phyloP scores from a whole-genome alignment of 2,329 filamentous ascomycete species.

The Aspergillus brunneoviolaceus region DNA sequence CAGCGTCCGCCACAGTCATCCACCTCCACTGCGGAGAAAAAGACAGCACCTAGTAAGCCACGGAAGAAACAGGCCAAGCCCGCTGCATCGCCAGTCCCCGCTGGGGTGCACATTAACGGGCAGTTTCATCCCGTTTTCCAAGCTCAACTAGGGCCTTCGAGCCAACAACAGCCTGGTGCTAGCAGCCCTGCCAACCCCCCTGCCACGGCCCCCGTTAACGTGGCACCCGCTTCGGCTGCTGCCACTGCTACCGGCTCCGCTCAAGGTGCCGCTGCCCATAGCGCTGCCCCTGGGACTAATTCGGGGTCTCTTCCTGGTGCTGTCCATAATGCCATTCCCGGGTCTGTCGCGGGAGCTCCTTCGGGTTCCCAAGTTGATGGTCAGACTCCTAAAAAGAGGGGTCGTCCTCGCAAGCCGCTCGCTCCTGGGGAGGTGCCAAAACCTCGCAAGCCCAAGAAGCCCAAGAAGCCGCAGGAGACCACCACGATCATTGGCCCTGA shows the following conservation, averaged over 20 bases:
- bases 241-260: background rate
- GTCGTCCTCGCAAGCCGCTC: constrained; percentile 31
- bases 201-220: background rate
- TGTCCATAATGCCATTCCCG: background rate
- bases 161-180: background rate
- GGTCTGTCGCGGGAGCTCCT: constrained; percentile 1
- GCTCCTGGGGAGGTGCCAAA: constrained; percentile 19
- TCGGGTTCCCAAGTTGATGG: constrained; percentile 3
- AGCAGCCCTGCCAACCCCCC: background rate
- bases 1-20: constrained; percentile 16
- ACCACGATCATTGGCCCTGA: constrained; percentile 18
- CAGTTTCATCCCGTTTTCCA: constrained; percentile 1
- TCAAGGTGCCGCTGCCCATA: background rate
- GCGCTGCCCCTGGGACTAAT: background rate
- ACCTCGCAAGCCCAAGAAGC: constrained; percentile 18
- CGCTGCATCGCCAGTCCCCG: constrained; percentile 8
- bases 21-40: constrained; percentile 16
- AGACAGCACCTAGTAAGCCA: constrained; percentile 10
- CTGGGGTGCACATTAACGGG: constrained; percentile 16
- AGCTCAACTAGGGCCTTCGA: constrained; percentile 4
- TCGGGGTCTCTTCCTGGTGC: background rate
- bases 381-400: constrained; percentile 24
- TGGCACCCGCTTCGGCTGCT: background rate
- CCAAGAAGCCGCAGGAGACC: constrained; percentile 20
- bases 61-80: constrained; percentile 14